phyloP scores from a whole-genome alignment of 352 stramenopile species.

The Globisporangium recalcitrans region DNA sequence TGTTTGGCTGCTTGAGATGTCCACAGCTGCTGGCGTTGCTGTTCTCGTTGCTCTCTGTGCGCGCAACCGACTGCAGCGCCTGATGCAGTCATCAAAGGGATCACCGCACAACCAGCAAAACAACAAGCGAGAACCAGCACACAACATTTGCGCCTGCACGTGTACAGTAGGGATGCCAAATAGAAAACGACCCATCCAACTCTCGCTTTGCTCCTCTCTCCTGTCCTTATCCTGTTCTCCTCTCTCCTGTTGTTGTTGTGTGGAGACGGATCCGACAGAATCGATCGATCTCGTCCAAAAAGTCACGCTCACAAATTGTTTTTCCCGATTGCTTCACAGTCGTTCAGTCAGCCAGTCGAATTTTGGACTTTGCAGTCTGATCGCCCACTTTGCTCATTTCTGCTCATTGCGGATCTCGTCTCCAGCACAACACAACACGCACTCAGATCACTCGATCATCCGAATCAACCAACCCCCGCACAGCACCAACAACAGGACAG shows the following conservation, averaged over 20 bases:
- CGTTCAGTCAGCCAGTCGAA: background rate
- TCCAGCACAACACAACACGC: background rate
- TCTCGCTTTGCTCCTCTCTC: background rate
- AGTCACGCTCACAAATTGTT: constrained; percentile 2
- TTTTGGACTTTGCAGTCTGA: background rate
- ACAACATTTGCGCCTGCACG: background rate
- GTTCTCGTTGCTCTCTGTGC: background rate
- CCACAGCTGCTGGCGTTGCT: background rate
- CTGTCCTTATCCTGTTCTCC: background rate
- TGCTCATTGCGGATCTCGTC: constrained; percentile 9
- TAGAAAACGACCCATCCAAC: constrained; percentile 2
- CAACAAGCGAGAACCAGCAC: background rate
- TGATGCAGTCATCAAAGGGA: background rate
- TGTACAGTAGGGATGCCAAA: background rate
- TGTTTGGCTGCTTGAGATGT: background rate
- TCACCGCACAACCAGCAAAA: background rate
- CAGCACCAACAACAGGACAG: constrained; percentile 3
- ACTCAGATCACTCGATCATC: background rate
- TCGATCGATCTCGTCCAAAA: background rate
- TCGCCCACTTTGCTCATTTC: too few relatives aligned
- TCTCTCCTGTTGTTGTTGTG: too few relatives aligned
- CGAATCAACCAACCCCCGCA: background rate
- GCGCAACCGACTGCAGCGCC: background rate
- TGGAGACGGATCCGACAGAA: background rate
- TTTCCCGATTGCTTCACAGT: background rate